phyloP scores from a whole-genome alignment of 441 rosid species.

The Populus hybrid region DNA sequence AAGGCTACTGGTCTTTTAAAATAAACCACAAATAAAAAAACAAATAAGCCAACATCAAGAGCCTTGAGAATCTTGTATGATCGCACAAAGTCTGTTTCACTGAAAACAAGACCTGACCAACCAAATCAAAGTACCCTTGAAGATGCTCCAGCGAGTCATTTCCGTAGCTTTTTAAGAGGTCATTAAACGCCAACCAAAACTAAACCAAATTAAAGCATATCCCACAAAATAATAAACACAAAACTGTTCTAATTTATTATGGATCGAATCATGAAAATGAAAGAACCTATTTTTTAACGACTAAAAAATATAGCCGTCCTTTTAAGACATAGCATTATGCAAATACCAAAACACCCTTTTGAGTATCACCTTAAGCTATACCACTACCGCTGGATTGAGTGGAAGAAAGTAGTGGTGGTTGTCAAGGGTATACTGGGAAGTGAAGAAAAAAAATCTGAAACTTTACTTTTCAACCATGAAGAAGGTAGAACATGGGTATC shows the following conservation, averaged over 20 bases:
- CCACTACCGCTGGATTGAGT: not conserved
- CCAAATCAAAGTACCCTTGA: constrained; percentile 32
- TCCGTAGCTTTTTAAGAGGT: constrained; percentile 39
- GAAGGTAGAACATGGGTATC: constrained; percentile 12
- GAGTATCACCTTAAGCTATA: not conserved
- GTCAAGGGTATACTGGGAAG: constrained; percentile 25
- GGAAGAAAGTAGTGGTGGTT: not conserved
- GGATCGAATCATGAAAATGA: constrained; percentile 25
- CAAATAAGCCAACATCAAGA: constrained; percentile 40
- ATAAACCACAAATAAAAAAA: constrained; percentile 30
- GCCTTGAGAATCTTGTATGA: constrained; percentile 53
- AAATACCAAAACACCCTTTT: constrained; percentile 32
- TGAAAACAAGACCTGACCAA: constrained; percentile 44
- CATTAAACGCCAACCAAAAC: constrained; percentile 49
- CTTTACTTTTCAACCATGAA: constrained; percentile 34
- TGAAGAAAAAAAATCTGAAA: constrained; percentile 7
- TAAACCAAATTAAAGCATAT: constrained; percentile 13
- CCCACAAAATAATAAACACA: constrained; percentile 7
- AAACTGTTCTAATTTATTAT: not conserved
- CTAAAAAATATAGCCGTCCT: constrained; percentile 21
- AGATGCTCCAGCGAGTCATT: constrained; percentile 47
- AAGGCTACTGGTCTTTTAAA: constrained; percentile 16
- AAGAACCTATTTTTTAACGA: constrained; percentile 22
- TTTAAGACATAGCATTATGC: constrained; percentile 12
- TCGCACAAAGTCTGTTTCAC: constrained; percentile 45